A percentile compares a stretch with the other conserved stretches of the same genome.
These are phyloP conservation scores for Triglochin maritima DNA, from an alignment of 106 monocot species.

Conservation along the genomic window DNA sequence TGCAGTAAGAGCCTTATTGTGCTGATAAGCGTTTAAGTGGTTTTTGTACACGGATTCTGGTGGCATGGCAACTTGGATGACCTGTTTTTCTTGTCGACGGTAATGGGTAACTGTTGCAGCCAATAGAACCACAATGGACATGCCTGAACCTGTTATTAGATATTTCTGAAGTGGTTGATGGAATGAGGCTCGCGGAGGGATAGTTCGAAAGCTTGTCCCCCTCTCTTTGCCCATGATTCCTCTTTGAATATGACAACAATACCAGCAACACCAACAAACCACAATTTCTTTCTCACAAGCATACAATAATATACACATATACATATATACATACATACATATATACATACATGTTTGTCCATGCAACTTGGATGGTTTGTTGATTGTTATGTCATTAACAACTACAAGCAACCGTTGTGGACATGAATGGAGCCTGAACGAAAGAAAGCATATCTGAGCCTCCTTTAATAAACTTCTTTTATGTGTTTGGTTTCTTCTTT, in stretches of 20 bases:
- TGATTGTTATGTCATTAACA: background rate
- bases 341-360: background rate
- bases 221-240: background rate
- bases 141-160: too few relatives aligned
- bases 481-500: too few relatives aligned
- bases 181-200: too few relatives aligned
- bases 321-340: background rate
- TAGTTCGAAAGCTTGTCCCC: too few relatives aligned
- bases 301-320: background rate
- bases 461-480: conserved; percentile 5
- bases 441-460: conserved; percentile 4
- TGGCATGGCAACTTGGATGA: too few relatives aligned
- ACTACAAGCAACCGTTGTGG: conserved; percentile 2
- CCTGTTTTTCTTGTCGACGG: too few relatives aligned
- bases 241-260: background rate
- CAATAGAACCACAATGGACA: too few relatives aligned
- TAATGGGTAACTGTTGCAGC: too few relatives aligned
- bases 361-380: background rate
- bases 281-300: background rate
- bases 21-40: too few relatives aligned
- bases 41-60: too few relatives aligned
- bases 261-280: background rate
- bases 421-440: background rate
- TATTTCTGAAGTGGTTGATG: too few relatives aligned
- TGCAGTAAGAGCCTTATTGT: too few relatives aligned